phyloP scores from a whole-genome alignment of 164 flowering plant species.

The Berberis thunbergii region DNA sequence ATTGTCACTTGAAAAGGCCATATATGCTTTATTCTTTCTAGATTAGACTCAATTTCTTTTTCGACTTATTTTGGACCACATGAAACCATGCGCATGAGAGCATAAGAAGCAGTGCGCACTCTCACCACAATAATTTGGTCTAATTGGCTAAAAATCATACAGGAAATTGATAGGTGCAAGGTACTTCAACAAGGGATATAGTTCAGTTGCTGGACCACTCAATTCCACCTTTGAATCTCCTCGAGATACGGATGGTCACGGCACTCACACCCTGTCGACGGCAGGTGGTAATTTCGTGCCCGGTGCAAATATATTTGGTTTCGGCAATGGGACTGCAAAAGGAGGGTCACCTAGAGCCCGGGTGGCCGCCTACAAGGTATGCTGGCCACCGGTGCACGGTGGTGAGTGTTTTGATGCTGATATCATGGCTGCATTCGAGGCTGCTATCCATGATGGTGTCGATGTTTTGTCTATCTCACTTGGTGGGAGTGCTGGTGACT shows the following conservation, averaged over 20 bases:
- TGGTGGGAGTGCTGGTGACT: slow-evolving; percentile 28
- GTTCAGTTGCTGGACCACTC: slow-evolving; percentile 11
- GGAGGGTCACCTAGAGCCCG: slow-evolving; percentile 65
- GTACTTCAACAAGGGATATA: slow-evolving; percentile 52
- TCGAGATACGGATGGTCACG: slow-evolving; percentile 60
- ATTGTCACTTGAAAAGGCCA: too few species aligned
- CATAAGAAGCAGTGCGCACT: neutral
- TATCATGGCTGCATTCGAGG: slow-evolving; percentile 45
- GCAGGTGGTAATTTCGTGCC: slow-evolving; percentile 60
- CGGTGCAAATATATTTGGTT: slow-evolving; percentile 40
- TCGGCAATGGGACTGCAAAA: slow-evolving; percentile 55
- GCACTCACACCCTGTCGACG: slow-evolving; percentile 72
- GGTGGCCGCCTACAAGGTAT: slow-evolving; percentile 57
- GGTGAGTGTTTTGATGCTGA: slow-evolving; percentile 35
- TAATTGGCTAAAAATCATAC: neutral
- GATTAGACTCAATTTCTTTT: too few species aligned
- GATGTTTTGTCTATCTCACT: slow-evolving; percentile 41
- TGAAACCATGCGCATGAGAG: neutral
- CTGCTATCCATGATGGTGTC: slow-evolving; percentile 50
- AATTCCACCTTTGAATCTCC: slow-evolving; percentile 13
- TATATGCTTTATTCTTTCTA: too few species aligned
- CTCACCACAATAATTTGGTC: neutral
- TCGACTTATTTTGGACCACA: too few species aligned
- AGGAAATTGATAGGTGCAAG: slow-evolving; percentile 77
- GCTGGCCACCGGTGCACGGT: slow-evolving; percentile 31